A percentile compares a stretch with the other conserved stretches of the same genome.
Conservation (phyloP, 495 filamentous ascomycete species). For the Tuber melanosporum region DNA sequence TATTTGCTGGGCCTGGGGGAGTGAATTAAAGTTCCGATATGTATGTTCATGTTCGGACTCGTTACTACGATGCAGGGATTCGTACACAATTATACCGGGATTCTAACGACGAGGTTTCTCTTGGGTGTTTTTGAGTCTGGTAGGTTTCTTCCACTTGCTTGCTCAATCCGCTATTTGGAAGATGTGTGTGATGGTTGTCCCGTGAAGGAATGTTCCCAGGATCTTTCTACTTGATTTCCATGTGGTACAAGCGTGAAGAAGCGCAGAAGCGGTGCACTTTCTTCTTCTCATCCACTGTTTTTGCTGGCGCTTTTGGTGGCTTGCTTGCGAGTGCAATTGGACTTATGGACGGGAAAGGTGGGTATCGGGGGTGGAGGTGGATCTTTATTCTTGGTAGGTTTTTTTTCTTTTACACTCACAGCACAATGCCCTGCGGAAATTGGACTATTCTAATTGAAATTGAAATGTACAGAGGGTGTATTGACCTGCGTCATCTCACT, state of each 20-base stretch:
- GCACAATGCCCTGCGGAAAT: background rate
- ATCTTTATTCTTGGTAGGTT: slow-evolving; percentile 51
- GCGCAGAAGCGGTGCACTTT: slow-evolving; percentile 83
- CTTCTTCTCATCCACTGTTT: slow-evolving; percentile 76
- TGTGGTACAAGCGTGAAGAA: slow-evolving; percentile 85
- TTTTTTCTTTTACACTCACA: background rate
- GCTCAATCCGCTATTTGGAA: slow-evolving; percentile 8
- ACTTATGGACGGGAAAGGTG: slow-evolving; percentile 64
- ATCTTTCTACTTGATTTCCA: slow-evolving; percentile 68
- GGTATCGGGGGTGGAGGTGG: slow-evolving; percentile 84
- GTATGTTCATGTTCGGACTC: slow-evolving; percentile 79
- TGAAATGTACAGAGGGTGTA: slow-evolving; percentile 54
- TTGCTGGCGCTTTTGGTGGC: slow-evolving; percentile 84
- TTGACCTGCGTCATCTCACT: slow-evolving; percentile 68
- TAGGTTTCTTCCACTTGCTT: slow-evolving; percentile 54
- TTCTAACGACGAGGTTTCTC: slow-evolving; percentile 79
- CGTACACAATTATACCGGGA: slow-evolving; percentile 66
- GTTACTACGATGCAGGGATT: slow-evolving; percentile 73
- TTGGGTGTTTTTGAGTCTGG: slow-evolving; percentile 81
- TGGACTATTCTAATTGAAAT: background rate
- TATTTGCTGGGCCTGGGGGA: background rate
- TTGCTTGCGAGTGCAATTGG: slow-evolving; percentile 76
- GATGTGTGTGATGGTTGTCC: background rate
- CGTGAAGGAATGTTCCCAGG: slow-evolving; percentile 43
- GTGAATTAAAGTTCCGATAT: slow-evolving; percentile 45